These are phyloP conservation scores for Ophiostoma ulmi DNA, from an alignment of 2,329 filamentous ascomycete species.

Conservation along the genomic window DNA sequence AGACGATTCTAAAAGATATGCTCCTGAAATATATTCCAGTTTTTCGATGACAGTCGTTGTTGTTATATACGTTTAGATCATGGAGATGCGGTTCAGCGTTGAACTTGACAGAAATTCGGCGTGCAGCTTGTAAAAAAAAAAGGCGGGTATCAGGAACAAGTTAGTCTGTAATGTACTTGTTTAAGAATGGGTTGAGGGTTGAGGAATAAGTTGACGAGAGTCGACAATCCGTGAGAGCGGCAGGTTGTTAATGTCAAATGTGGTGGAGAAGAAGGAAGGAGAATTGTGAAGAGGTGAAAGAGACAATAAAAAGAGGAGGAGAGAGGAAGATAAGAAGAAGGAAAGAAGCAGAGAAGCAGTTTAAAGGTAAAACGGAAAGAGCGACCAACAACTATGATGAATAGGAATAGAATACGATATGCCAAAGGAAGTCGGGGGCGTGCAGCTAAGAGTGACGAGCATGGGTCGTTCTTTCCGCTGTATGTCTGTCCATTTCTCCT, in stretches of 20 bases:
- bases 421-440: background rate
- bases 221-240: slow-evolving; percentile 8
- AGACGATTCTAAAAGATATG: background rate
- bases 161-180: slow-evolving; percentile 3
- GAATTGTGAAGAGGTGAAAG: background rate
- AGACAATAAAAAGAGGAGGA: background rate
- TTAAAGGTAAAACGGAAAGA: slow-evolving; percentile 1
- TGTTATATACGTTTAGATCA: slow-evolving; percentile 1
- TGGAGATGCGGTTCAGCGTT: background rate
- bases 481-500: background rate
- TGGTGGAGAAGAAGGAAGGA: background rate
- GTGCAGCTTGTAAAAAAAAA: background rate
- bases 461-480: background rate
- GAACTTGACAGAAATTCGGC: slow-evolving; percentile 4
- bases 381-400: background rate
- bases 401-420: slow-evolving; percentile 14
- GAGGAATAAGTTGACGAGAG: background rate
- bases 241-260: slow-evolving; percentile 3
- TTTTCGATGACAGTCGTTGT: background rate
- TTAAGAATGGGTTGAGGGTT: background rate
- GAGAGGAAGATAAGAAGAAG: background rate
- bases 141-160: background rate
- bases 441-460: slow-evolving; percentile 9
- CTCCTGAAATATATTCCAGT: background rate
- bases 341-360: slow-evolving; percentile 7